Conservation (phyloP, 2,329 filamentous ascomycete species). For the Hymenoscyphus fructigenus region DNA sequence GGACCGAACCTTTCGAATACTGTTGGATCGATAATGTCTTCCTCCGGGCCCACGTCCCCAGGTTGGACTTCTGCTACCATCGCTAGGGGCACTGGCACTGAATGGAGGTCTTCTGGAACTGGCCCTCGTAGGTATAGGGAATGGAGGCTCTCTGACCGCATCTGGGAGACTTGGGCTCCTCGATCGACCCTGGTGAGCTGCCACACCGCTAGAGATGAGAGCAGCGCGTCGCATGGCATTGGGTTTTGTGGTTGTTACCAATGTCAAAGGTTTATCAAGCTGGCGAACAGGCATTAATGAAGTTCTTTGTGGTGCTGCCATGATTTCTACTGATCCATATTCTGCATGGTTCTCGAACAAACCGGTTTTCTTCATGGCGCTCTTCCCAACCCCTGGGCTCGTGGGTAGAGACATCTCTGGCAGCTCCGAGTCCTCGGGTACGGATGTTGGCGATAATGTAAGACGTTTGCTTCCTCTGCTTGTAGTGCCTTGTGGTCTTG, state of each 20-base stretch:
- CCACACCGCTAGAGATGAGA: constrained; percentile 77
- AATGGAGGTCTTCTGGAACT: constrained; percentile 74
- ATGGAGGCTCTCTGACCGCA: constrained; percentile 65
- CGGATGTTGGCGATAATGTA: constrained; percentile 27
- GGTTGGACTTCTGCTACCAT: constrained; percentile 79
- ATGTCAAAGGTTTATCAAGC: constrained; percentile 34
- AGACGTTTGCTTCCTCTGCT: constrained; percentile 21
- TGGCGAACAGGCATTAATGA: constrained; percentile 28
- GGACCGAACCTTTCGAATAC: constrained; percentile 81
- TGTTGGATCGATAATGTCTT: constrained; percentile 55
- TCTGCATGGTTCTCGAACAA: constrained; percentile 23
- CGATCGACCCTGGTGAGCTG: constrained; percentile 63
- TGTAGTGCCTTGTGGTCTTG: constrained; percentile 44
- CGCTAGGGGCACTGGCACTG: constrained; percentile 62
- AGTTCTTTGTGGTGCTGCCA: constrained; percentile 21
- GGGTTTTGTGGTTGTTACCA: constrained; percentile 32
- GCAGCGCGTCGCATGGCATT: constrained; percentile 72
- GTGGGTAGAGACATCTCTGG: constrained; percentile 19
- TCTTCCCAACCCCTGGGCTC: constrained; percentile 13
- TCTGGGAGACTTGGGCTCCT: constrained; percentile 66
- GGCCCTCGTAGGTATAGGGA: constrained; percentile 85
- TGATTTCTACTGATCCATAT: constrained; percentile 26
- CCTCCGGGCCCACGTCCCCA: constrained; percentile 51
- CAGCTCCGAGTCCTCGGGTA: constrained; percentile 32
- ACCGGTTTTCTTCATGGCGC: constrained; percentile 17